Evolutionary conservation across 305 asterid species (phyloP), one percentile per base, ranked within the genome.

Genomic region (Fraxinus velutina): DNA sequence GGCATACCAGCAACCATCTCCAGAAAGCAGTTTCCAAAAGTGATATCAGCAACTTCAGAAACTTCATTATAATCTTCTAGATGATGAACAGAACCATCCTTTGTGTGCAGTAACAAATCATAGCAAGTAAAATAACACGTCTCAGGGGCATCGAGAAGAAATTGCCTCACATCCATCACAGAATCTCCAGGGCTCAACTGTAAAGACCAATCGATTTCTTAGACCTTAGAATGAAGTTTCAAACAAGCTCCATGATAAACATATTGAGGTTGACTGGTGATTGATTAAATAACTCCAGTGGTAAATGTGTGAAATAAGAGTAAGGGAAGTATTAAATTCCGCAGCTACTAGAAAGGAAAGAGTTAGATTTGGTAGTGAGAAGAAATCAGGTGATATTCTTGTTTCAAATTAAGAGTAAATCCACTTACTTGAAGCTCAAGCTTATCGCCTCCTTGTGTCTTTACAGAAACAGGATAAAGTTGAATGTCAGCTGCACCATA

Each of bases 151-250:
- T 94, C 97, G 78, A 92, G 94, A 85, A 94, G 96, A 93, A 93
- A 93, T 88, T 92, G 98, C 81, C 94, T 90, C 87, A 94, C 94
- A 82, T 94, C 98, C 96, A 93, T 91, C 29, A 93, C 97, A 42
- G 97, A 91, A 89, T 94, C 97, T 73, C 96, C 93, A 80, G 98
- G 98, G 82, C 96, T 93, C 89, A 94, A 88, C 98, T 94, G 93
- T 85, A 88, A 86, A 85, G 60, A 79, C 73, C 81, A 83, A 73
- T 82, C 68, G 50, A 32, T 83, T 87, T 66, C 19, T 29, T 64
- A 79, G 62, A 73, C 47, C 36, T 78, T 15, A 47, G 37, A 82
- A 32, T 33, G 42, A 0, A 71, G 27, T 55, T 75, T 62, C 75
- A 77, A 81, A 70, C 50, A 74, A 29, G 87, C 50, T 34, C 30